These are phyloP conservation scores for Russula emetica DNA, from an alignment of 768 basidiomycete genomes.

Conservation along the genomic window DNA sequence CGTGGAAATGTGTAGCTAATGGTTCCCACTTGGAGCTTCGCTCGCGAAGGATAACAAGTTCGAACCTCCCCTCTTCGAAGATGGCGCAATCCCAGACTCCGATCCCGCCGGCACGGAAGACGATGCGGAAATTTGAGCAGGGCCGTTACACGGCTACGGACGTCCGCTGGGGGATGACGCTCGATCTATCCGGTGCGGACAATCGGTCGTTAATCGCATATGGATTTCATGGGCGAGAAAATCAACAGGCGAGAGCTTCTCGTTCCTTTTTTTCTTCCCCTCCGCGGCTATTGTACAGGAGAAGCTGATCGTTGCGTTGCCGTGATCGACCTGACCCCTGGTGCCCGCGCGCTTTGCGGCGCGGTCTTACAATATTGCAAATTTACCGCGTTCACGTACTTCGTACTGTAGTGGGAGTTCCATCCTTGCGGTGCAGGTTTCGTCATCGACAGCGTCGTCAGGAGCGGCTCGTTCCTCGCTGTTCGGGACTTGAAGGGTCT, in stretches of 20 bases:
- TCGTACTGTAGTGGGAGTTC: conserved; percentile 19
- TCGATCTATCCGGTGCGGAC: conserved; percentile 26
- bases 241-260: conserved; percentile 22
- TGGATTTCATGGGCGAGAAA: conserved; percentile 26
- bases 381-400: no score
- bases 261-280: background rate
- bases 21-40: background rate
- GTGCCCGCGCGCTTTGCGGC: no score
- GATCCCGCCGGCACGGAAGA: background rate
- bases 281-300: background rate
- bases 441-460: conserved; percentile 14
- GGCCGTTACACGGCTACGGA: conserved; percentile 26
- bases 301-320: background rate
- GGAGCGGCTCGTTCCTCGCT: conserved; percentile 3
- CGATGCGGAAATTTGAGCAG: conserved; percentile 17
- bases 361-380: no score
- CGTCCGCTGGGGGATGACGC: conserved; percentile 25
- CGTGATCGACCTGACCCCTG: background rate
- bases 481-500: conserved; percentile 17
- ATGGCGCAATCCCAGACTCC: background rate
- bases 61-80: background rate
- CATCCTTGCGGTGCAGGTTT: conserved; percentile 18
- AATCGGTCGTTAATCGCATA: conserved; percentile 22
- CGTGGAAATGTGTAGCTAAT: background rate
- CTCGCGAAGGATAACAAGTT: background rate